Base-by-base conservation (phyloP, 805 yeast species). In the Schizosaccharomyces octosporus region DNA sequence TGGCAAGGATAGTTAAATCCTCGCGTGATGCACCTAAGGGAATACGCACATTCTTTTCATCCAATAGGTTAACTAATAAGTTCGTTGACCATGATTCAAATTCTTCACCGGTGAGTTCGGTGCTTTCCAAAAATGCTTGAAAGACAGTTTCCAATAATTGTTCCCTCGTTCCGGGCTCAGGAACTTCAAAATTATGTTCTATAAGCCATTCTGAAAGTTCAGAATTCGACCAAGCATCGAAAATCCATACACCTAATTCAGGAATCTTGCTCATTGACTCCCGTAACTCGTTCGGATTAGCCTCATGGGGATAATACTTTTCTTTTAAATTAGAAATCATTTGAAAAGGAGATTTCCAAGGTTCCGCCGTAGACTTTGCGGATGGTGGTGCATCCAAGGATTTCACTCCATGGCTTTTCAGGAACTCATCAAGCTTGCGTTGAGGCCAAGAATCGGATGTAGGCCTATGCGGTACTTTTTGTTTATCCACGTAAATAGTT, bases 401-500 rank as follows among this genome's bases (percentile, higher is more conserved):
- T n/a, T 51, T 29, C 11, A 51, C 57, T 17, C 31, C 36, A 29
- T 51, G 31, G 19, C 27, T 24, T 29, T 51, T 17, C 36, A 51
- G 39, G 27, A 51, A 51, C 5, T 51, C 36, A 29, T 51, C 57
- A 17, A 51, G 31, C 6, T 51, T 51, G 21, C 36, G 31, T 51
- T 51, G 57, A 51, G 57, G 57, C 57, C 57, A 51, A n/a, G 57
- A 51, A 29, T 51, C 57, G 36, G 51, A n/a, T 45, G 51, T n/a
- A 19, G 27, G 27, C 27, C 11, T 24, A 7, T 19, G 7, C 9
- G 21, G 21, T 1, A 11, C 9, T 24, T 45, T 5, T 9, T 43
- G 21, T 43, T 19, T 43, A 43, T 19, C 51, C 1, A 24, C 51
- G 27, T 45, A 45, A 45, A 45, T 24, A 4, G 51, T 45, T 45